Evolutionary conservation across 495 filamentous ascomycete genomes (phyloP).

Genomic region (Podospora conica): DNA sequence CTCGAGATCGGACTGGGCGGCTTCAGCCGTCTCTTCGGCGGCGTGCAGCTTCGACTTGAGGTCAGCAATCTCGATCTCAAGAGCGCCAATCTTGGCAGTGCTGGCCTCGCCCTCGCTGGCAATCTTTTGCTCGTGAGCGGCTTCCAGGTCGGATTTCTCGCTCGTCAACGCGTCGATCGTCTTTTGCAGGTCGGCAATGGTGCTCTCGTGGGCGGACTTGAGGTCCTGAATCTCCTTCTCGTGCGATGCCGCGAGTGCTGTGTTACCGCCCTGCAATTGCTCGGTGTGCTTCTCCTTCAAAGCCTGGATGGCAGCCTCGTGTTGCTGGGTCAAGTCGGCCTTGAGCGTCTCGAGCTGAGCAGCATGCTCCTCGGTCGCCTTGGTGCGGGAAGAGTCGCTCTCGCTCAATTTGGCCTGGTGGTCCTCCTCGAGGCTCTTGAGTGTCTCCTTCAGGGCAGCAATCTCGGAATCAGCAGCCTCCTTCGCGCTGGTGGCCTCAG

Average conservation of each 20-base stretch:
- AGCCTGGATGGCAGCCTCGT: conserved; percentile 33
- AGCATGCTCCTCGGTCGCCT: conserved; percentile 35
- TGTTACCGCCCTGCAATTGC: conserved; percentile 33
- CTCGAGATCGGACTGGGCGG: conserved; percentile 36
- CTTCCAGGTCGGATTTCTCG: conserved; percentile 22
- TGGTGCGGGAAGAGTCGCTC: conserved; percentile 25
- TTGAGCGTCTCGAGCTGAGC: conserved; percentile 36
- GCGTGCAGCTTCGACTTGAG: conserved; percentile 34
- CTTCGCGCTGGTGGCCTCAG: conserved; percentile 31
- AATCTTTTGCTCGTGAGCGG: conserved; percentile 26
- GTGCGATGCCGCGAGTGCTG: conserved; percentile 25
- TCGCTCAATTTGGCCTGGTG: conserved; percentile 33
- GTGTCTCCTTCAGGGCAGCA: conserved; percentile 35
- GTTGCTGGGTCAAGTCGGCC: conserved; percentile 36
- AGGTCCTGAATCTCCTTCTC: conserved; percentile 36
- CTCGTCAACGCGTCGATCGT: conserved; percentile 38
- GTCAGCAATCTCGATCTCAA: conserved; percentile 38
- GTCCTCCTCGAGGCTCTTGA: conserved; percentile 37
- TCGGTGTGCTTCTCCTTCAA: conserved; percentile 38
- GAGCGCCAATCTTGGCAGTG: conserved; percentile 30
- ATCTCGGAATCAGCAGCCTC: conserved; percentile 37
- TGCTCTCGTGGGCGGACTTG: conserved; percentile 35
- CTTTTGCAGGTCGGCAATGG: conserved; percentile 36
- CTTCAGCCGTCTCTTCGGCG: conserved; percentile 29
- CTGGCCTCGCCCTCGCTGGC: conserved; percentile 25